phyloP scores from a whole-genome alignment of 208 protist species.

The Acanthamoeba divionensis region DNA sequence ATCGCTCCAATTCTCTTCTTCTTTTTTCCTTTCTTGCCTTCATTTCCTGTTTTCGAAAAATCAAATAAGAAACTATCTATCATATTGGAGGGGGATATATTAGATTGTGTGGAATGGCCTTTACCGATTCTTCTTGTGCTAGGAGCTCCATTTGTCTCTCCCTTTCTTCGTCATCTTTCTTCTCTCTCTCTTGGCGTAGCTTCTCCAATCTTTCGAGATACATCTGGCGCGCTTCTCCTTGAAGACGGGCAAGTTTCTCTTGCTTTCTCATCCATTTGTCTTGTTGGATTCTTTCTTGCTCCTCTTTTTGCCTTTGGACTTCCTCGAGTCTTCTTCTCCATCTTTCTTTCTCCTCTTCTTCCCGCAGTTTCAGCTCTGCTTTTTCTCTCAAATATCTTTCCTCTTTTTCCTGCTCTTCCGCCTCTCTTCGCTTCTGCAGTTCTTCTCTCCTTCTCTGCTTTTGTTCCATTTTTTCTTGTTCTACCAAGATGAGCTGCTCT shows the following conservation, averaged over 20 bases:
- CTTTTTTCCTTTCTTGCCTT: background rate
- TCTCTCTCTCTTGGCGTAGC: slow-evolving; percentile 22
- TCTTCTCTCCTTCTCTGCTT: background rate
- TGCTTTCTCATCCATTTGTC: background rate
- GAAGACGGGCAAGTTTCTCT: background rate
- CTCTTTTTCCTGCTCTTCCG: background rate
- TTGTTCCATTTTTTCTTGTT: background rate
- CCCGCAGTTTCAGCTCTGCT: background rate
- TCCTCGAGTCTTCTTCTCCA: background rate
- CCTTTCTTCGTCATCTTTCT: no score
- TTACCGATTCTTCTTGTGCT: slow-evolving; percentile 21
- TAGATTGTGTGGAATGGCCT: background rate
- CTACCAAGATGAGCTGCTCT: background rate
- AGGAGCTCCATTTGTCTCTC: background rate
- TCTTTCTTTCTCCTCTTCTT: background rate
- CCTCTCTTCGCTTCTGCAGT: background rate
- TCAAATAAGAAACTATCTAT: no score
- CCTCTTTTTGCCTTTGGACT: background rate
- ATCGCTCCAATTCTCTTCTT: background rate
- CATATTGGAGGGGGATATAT: background rate
- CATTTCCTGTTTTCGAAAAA: background rate
- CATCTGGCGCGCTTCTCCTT: slow-evolving; percentile 11
- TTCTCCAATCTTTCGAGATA: slow-evolving; percentile 35
- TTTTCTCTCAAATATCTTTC: background rate
- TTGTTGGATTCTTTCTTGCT: background rate